Evolutionary conservation across 2,329 filamentous ascomycete species (phyloP).

Genomic region (Byssoonygena ceratinophila): DNA sequence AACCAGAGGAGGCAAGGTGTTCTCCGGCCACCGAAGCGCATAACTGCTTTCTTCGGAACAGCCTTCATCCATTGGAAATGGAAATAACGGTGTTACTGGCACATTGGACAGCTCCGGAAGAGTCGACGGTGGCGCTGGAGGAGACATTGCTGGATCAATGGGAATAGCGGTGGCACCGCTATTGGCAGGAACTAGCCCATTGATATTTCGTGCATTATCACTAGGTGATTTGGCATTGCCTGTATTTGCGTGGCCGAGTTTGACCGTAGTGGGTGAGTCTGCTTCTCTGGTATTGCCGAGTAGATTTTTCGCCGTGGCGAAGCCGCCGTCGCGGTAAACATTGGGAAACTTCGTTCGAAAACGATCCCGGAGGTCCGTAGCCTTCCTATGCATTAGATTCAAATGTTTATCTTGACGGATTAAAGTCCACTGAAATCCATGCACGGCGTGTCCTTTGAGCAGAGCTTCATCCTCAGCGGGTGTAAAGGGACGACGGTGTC

Average conservation of each 20-base stretch:
- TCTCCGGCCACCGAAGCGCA: slow-evolving; percentile 27
- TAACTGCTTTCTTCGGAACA: slow-evolving; percentile 15
- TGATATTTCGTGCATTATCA: not conserved
- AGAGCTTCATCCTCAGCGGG: slow-evolving; percentile 48
- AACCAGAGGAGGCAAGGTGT: slow-evolving; percentile 32
- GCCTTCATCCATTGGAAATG: slow-evolving; percentile 28
- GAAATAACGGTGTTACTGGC: slow-evolving; percentile 17
- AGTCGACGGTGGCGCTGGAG: slow-evolving; percentile 25
- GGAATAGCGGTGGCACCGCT: slow-evolving; percentile 13
- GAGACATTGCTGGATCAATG: slow-evolving; percentile 26
- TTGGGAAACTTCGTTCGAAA: slow-evolving; percentile 51
- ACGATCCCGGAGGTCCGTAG: slow-evolving; percentile 52
- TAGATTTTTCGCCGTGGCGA: slow-evolving; percentile 27
- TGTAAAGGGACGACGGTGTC: slow-evolving; percentile 47
- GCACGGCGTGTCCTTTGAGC: slow-evolving; percentile 47
- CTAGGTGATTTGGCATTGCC: no score
- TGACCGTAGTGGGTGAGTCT: not conserved
- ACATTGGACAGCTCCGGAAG: slow-evolving; percentile 14
- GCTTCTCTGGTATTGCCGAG: slow-evolving; percentile 6
- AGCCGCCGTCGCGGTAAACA: slow-evolving; percentile 42
- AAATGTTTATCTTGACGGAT: slow-evolving; percentile 48
- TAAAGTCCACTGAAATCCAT: slow-evolving; percentile 50
- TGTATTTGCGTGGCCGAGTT: no score
- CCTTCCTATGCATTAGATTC: slow-evolving; percentile 42
- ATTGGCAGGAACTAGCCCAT: not conserved